Conservation (phyloP, 768 basidiomycete genomes). For the Jaapia argillacea region DNA sequence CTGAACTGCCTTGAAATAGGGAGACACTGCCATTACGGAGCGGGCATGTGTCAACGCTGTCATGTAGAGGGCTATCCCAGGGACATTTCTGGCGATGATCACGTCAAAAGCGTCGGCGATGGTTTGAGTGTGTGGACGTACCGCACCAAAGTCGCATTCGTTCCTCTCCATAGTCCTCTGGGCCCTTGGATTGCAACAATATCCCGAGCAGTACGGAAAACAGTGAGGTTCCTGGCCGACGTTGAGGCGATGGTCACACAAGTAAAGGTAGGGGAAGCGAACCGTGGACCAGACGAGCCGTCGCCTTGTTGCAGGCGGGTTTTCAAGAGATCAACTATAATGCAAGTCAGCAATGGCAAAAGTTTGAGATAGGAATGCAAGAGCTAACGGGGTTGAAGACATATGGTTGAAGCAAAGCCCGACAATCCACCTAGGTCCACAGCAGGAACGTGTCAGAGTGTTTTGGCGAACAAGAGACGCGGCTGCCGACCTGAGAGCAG, state of each 20-base stretch:
- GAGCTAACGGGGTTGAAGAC: slow-evolving; percentile 65
- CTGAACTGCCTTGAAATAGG: slow-evolving; percentile 46
- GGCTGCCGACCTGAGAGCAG: slow-evolving; percentile 43
- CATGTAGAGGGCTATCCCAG: slow-evolving; percentile 90
- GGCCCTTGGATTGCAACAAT: slow-evolving; percentile 58
- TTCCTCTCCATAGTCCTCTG: slow-evolving; percentile 81
- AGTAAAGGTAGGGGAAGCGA: slow-evolving; percentile 9
- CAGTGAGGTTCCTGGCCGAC: no score
- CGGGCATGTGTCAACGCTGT: slow-evolving; percentile 78
- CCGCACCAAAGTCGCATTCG: slow-evolving; percentile 71
- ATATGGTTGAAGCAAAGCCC: slow-evolving; percentile 65
- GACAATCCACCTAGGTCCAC: slow-evolving; percentile 55
- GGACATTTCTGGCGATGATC: slow-evolving; percentile 60
- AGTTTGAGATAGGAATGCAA: not conserved
- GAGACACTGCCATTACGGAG: slow-evolving; percentile 59
- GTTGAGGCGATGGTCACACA: no score
- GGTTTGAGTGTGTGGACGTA: slow-evolving; percentile 13
- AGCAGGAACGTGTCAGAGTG: not conserved
- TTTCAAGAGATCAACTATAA: slow-evolving; percentile 78
- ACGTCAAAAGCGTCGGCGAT: slow-evolving; percentile 1
- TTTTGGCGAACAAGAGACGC: not conserved
- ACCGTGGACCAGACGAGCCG: slow-evolving; percentile 29
- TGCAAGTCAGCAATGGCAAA: not conserved
- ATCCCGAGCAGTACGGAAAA: slow-evolving; percentile 41
- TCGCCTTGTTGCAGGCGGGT: slow-evolving; percentile 86